Evolutionary conservation across 1,284 basidiomycete genomes (phyloP).

Genomic region (Athelia psychrophila): DNA sequence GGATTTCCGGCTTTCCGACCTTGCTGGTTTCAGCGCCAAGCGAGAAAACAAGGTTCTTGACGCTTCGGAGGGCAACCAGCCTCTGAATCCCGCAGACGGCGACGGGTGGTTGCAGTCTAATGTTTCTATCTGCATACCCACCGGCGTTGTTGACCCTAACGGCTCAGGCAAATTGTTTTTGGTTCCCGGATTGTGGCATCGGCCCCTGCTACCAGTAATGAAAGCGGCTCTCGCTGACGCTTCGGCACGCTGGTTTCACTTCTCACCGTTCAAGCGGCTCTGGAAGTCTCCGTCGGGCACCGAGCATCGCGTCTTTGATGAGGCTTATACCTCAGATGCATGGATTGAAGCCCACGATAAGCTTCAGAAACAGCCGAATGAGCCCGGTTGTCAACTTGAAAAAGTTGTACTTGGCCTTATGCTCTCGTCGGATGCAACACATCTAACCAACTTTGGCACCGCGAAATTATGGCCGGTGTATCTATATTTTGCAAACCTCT

Average conservation of each 20-base stretch:
- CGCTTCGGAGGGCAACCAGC: too few species aligned
- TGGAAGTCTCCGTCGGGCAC: conserved; percentile 12
- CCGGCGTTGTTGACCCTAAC: neutral
- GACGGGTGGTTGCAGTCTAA: neutral
- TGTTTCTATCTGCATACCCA: neutral
- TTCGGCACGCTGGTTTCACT: conserved; percentile 21
- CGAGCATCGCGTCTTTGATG: conserved; percentile 19
- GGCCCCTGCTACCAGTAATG: conserved; percentile 23
- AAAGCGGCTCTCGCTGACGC: conserved; percentile 20
- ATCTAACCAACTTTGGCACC: conserved; percentile 31
- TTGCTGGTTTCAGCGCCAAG: conserved; percentile 14
- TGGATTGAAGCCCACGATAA: conserved; percentile 24
- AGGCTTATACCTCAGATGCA: conserved; percentile 27
- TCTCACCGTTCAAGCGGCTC: conserved; percentile 28
- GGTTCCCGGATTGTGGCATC: conserved; percentile 25
- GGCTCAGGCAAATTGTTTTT: neutral
- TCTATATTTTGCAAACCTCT: conserved; percentile 30
- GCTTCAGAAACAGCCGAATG: conserved; percentile 11
- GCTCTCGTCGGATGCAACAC: conserved; percentile 35
- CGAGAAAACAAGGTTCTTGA: too few species aligned
- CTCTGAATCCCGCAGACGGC: too few species aligned
- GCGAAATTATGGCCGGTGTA: conserved; percentile 36
- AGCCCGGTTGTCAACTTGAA: conserved; percentile 16
- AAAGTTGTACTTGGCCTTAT: conserved; percentile 25
- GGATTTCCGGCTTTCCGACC: conserved; percentile 1